Evolutionary conservation across 1,284 basidiomycete species (phyloP), one percentile per base, ranked within the genome.

Genomic region (Rhodotorula sp.): DNA sequence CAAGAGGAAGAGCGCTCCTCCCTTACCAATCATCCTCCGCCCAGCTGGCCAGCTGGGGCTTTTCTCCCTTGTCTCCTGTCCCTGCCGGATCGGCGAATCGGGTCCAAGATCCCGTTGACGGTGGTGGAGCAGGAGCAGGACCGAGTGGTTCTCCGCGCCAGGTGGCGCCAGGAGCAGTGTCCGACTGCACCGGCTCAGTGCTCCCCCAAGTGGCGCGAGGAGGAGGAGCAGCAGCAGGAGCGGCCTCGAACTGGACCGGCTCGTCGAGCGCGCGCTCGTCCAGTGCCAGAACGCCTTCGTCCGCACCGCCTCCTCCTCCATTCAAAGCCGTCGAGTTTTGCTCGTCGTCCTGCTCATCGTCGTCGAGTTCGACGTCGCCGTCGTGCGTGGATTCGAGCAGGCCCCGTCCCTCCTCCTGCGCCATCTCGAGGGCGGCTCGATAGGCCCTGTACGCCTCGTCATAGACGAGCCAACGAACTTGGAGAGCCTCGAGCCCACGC

Each of bases 401-500:
- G 15, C 3, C 14, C 23, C 12, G 23, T 5, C 23, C 16, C 26
- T 47, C 20, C 48, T 49, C 43, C 21, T 47, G 39, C 12, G 7
- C 14, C 16, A 16, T 3, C 14, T n/a, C 31, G 5, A 43, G 21
- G 1, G 39, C 12, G 1, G 39, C 39, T 43, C 39, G 39, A 43
- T 43, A 43, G 1, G 3, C 47, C 8, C 7, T 4, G 23, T 49
- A 21, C 16, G 20, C 47, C 34, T n/a, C 64, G 6, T 49, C 64
- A 8, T 65, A 65, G 23, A 16, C 5, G 31, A 2, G 15, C 64
- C 64, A 65, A 26, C 64, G 26, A 7, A 65, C 23, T 0, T 57
- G 56, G 47, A 65, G 43, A 56, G 64, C 64, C 23, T 49, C 57
- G 15, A 34, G 7, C 7, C 64, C 64, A 15, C 31, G 31, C 14